Evolutionary conservation across 345 rosid genomes (phyloP).

Genomic region (Populus ilicifolia): DNA sequence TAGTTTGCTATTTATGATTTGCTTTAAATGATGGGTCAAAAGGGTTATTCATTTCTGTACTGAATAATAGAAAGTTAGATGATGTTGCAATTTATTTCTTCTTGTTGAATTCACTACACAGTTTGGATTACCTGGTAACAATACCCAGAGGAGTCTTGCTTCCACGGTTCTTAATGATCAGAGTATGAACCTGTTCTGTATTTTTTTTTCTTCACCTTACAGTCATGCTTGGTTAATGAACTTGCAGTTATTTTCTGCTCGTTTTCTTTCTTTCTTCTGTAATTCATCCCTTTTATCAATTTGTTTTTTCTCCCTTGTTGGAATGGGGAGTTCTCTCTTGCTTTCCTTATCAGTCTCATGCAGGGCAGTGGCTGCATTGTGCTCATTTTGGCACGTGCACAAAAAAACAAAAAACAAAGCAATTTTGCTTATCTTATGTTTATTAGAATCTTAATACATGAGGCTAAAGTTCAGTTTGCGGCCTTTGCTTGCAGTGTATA

Average conservation of each 20-base stretch:
- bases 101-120: constrained; percentile 35
- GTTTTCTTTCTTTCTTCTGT: neutral
- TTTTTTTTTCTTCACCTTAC: neutral
- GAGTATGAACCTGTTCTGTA: constrained; percentile 37
- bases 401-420: neutral
- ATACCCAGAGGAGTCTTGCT: constrained; percentile 64
- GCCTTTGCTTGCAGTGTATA: constrained; percentile 60
- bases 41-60: neutral
- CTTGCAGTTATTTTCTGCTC: neutral
- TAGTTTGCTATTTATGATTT: neutral
- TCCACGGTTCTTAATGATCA: constrained; percentile 76
- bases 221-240: neutral
- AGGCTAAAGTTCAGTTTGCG: neutral
- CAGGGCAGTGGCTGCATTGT: neutral
- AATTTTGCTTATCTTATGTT: neutral
- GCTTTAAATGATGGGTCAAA: neutral
- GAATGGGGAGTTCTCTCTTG: neutral
- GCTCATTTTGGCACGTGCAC: neutral
- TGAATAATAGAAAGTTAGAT: neutral
- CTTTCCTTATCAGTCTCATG: neutral
- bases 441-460: neutral
- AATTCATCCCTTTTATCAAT: neutral
- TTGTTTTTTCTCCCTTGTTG: neutral
- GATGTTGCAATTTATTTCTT: neutral
- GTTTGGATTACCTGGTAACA: constrained; percentile 69